Evolutionary conservation across 2,329 filamentous ascomycete species (phyloP).

Genomic region (Teratosphaeria destructans): DNA sequence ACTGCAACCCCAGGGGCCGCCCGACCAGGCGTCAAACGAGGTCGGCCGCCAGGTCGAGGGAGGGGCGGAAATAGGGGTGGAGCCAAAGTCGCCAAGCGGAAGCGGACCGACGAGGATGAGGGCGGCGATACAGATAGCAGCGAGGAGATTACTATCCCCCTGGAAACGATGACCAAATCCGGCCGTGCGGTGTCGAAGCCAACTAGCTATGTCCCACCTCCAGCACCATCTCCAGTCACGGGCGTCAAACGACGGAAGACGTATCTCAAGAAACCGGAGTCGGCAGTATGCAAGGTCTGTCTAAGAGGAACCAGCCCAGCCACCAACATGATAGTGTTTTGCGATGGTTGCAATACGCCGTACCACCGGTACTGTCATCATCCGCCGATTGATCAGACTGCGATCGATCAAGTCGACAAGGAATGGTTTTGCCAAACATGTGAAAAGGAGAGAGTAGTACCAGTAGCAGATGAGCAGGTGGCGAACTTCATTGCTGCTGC

Average conservation of each 20-base stretch:
- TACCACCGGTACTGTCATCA: conserved; percentile 80
- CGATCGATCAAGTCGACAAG: conserved; percentile 54
- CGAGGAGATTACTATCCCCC: conserved; percentile 39
- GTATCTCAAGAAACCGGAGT: conserved; percentile 41
- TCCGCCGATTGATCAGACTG: conserved; percentile 59
- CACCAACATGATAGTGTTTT: conserved; percentile 77
- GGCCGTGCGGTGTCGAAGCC: conserved; percentile 62
- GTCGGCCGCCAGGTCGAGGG: conserved; percentile 17
- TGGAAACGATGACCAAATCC: conserved; percentile 62
- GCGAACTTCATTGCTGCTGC: conserved; percentile 29
- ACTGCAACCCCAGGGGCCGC: neutral
- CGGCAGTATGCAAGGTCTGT: conserved; percentile 61
- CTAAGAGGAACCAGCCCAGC: conserved; percentile 58
- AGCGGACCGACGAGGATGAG: conserved; percentile 23
- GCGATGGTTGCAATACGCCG: conserved; percentile 66
- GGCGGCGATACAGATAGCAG: conserved; percentile 29
- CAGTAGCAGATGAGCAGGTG: conserved; percentile 31
- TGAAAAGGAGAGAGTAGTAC: conserved; percentile 36
- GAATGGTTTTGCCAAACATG: conserved; percentile 65
- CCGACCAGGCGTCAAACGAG: conserved; percentile 2
- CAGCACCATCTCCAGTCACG: conserved; percentile 35
- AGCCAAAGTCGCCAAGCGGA: conserved; percentile 25
- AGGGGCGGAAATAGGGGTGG: conserved; percentile 24
- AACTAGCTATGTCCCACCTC: conserved; percentile 49
- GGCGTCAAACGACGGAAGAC: conserved; percentile 49